phyloP scores from a whole-genome alignment of 768 basidiomycete genomes.

The Polyporus arcularius region DNA sequence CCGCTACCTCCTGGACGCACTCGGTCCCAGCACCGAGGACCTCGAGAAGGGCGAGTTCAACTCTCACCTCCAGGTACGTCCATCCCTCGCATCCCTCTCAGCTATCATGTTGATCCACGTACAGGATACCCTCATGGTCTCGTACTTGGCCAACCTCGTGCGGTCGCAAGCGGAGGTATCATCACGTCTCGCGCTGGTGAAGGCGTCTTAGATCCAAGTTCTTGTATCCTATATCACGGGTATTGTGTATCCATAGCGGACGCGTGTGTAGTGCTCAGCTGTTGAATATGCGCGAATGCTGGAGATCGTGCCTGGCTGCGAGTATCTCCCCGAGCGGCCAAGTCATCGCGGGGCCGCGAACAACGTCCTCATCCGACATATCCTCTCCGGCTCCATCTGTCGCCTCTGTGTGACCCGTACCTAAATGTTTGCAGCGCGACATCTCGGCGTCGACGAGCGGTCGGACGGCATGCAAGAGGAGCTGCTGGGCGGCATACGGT shows the following conservation, averaged over 20 bases:
- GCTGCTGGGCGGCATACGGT: slow-evolving; percentile 89
- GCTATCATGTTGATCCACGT: slow-evolving; percentile 9
- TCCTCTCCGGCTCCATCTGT: neutral
- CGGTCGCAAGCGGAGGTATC: slow-evolving; percentile 93
- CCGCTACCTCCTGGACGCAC: slow-evolving; percentile 87
- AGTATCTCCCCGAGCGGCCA: slow-evolving; percentile 97
- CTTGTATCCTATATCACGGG: slow-evolving; percentile 14
- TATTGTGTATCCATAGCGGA: slow-evolving; percentile 12
- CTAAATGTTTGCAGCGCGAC: slow-evolving; percentile 44
- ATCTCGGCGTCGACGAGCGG: slow-evolving; percentile 63
- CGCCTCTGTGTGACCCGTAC: slow-evolving; percentile 41
- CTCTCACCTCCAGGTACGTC: slow-evolving; percentile 66
- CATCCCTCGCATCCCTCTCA: neutral
- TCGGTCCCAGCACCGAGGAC: slow-evolving; percentile 68
- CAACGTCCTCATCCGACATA: slow-evolving; percentile 19
- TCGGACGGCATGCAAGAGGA: slow-evolving; percentile 74
- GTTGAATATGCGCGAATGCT: slow-evolving; percentile 97
- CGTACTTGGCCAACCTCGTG: slow-evolving; percentile 91
- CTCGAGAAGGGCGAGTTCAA: slow-evolving; percentile 77
- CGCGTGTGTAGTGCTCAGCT: slow-evolving; percentile 43
- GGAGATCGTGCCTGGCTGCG: slow-evolving; percentile 85
- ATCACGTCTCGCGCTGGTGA: slow-evolving; percentile 77
- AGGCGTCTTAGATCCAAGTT: slow-evolving; percentile 45
- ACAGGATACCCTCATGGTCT: slow-evolving; percentile 92
- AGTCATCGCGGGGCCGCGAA: slow-evolving; percentile 76